Evolutionary conservation across 257 asterid species (phyloP), one percentile per base, ranked within the genome.

Genomic region (Rhazya stricta): DNA sequence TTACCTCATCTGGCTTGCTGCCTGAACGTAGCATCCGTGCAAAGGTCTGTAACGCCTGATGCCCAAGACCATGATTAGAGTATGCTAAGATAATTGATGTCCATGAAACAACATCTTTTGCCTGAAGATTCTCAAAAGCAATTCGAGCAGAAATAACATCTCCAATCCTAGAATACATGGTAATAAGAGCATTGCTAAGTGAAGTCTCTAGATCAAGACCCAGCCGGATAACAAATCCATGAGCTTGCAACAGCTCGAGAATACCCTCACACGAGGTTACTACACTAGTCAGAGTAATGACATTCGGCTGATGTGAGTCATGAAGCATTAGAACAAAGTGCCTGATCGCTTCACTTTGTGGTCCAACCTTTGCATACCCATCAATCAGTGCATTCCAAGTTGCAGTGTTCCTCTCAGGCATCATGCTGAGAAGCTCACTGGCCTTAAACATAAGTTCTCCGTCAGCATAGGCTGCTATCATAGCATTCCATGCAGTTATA

Each of bases 401-500:
- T 69, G 86, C 84, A 8, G 56, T 69, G 78, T 87, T 86, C 80
- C 83, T 81, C 27, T 70, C 19, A 25, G 85, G 71, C 92, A 86
- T 89, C 77, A 45, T 43, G 45, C n/a, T 69, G 34, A 83, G 83
- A 50, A 79, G 82, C 53, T 85, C 73, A 32, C 56, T 61, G 46
- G 87, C 84, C 65, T 76, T 78, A 54, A 67, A 48, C 85, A 84
- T 76, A 36, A 56, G 72, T 39, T 80, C 84, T 76, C 74, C 80
- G 74, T 79, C 70, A 25, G 82, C 75, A 73, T 79, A 84, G 46
- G 85, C 83, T 65, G 91, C 83, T 77, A 88, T 85, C 91, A 88
- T 88, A 74, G 96, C 82, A 67, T 88, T 92, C 96, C 96, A 92
- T 12, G 86, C 82, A 76, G 83, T 81, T 69, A 84, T 79, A 78